A percentile compares a stretch with the other conserved stretches of the same genome.
phyloP scores from a whole-genome alignment of 148 eudicot genomes.

The Chenopodium suecicum region DNA sequence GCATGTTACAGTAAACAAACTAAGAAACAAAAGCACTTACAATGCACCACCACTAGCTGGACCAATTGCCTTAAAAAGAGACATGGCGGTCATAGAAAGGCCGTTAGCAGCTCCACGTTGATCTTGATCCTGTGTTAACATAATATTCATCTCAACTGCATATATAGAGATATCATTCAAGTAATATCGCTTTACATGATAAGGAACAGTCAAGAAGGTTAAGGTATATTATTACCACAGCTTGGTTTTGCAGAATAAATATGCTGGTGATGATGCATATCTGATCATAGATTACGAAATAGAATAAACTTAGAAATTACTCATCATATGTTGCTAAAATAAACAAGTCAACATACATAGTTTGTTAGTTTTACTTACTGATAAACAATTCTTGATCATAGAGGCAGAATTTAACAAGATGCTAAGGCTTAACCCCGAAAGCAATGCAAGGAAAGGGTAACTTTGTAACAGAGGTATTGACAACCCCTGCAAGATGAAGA shows the following conservation, averaged over 20 bases:
- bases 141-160: background rate
- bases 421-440: conserved; percentile 60
- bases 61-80: conserved; percentile 71
- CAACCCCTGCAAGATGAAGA: conserved; percentile 35
- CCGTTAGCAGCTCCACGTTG: conserved; percentile 96
- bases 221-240: conserved; percentile 64
- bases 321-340: background rate
- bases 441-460: conserved; percentile 54
- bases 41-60: conserved; percentile 75
- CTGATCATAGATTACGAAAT: conserved; percentile 31
- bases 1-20: background rate
- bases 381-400: conserved; percentile 53
- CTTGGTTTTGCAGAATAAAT: conserved; percentile 73
- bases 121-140: conserved; percentile 55
- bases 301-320: background rate
- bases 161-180: too few relatives aligned
- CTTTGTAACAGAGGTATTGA: conserved; percentile 52
- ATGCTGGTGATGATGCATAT: conserved; percentile 53
- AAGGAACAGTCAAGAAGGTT: background rate
- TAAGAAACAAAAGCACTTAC: conserved; percentile 39
- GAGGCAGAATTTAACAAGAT: conserved; percentile 57
- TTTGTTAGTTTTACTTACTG: conserved; percentile 41
- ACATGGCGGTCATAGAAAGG: conserved; percentile 68
- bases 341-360: too few relatives aligned
- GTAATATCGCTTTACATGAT: background rate